A percentile compares a stretch with the other conserved stretches of the same genome.
phyloP scores from a whole-genome alignment of 225 moss, liverwort and hornwort genomes.

The Pleurozium schreberi region DNA sequence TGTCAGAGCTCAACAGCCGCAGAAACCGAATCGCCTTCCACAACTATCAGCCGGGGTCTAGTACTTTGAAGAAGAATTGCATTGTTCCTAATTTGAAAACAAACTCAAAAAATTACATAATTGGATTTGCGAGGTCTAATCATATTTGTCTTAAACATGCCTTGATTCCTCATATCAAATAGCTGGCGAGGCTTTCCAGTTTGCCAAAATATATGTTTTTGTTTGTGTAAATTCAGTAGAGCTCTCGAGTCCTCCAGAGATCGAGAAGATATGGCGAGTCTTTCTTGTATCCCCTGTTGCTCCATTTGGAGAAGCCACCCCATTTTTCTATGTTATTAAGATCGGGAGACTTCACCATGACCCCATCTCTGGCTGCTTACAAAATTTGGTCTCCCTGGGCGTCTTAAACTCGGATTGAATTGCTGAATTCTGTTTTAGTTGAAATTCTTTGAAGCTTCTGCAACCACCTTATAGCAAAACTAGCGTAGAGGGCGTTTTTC shows the following conservation, averaged over 20 bases:
- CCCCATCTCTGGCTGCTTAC: background rate
- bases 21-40: background rate
- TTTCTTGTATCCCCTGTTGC: background rate
- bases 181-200: background rate
- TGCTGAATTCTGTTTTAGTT: background rate
- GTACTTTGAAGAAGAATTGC: background rate
- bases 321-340: background rate
- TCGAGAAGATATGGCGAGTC: background rate
- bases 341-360: no score
- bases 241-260: background rate
- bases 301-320: no score
- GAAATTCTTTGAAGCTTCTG: background rate
- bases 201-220: background rate
- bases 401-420: background rate
- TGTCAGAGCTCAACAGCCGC: background rate
- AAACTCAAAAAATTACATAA: background rate
- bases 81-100: background rate
- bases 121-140: background rate
- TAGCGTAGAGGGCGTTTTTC: background rate
- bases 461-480: no score
- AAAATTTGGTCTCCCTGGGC: background rate
- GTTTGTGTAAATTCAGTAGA: background rate
- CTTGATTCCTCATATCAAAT: no score
- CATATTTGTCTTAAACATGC: no score
- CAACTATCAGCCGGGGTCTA: no score